Evolutionary conservation across 2,329 filamentous ascomycete species (phyloP).

Genomic region (Calonectria montana): DNA sequence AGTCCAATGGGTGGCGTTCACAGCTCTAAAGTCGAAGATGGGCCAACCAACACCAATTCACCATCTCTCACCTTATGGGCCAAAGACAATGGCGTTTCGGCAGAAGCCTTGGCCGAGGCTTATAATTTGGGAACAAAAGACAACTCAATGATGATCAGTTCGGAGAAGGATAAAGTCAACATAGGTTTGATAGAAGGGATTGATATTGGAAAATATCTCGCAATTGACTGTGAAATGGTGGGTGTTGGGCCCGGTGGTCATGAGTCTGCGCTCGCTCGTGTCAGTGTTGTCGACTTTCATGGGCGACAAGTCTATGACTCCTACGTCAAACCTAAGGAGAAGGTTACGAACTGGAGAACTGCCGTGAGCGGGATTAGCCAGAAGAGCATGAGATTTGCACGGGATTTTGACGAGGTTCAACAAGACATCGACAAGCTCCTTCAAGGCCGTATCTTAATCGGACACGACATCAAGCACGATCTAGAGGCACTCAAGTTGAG

Average conservation of each 20-base stretch:
- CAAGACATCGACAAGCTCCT: constrained; percentile 76
- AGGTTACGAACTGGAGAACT: constrained; percentile 91
- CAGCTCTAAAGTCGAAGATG: constrained; percentile 58
- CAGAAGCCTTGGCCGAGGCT: constrained; percentile 69
- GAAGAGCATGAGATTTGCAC: constrained; percentile 75
- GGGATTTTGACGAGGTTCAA: constrained; percentile 83
- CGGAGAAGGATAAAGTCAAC: constrained; percentile 67
- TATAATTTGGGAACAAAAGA: constrained; percentile 67
- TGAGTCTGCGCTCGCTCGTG: constrained; percentile 83
- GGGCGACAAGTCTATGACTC: constrained; percentile 94
- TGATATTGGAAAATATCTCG: constrained; percentile 88
- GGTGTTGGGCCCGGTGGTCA: constrained; percentile 79
- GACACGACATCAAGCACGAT: constrained; percentile 86
- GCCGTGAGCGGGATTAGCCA: constrained; percentile 84
- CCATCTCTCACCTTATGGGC: constrained; percentile 71
- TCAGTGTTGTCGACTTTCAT: constrained; percentile 93
- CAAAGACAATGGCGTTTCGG: constrained; percentile 69
- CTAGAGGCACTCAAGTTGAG: constrained; percentile 80
- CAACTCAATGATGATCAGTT: constrained; percentile 59
- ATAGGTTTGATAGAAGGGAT: constrained; percentile 70
- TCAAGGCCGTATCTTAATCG: constrained; percentile 78
- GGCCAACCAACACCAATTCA: constrained; percentile 55
- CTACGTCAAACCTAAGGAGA: constrained; percentile 82
- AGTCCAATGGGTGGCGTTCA: constrained; percentile 67
- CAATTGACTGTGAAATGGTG: constrained; percentile 98